These are phyloP conservation scores for Verticillium albo-atrum DNA, from an alignment of 2,329 filamentous ascomycete genomes.

Conservation along the genomic window DNA sequence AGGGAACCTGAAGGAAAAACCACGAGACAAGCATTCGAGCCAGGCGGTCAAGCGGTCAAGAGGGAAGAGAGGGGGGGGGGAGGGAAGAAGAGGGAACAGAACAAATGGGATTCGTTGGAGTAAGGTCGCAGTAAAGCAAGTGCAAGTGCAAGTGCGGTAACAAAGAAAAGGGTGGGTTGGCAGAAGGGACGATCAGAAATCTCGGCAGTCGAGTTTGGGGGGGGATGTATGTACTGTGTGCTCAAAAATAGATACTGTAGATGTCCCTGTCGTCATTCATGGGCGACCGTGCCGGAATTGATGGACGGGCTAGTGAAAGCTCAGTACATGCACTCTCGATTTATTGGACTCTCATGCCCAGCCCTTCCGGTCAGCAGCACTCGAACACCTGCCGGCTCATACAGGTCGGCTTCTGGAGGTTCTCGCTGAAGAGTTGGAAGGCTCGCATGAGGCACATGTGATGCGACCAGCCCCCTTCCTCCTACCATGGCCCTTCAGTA, in stretches of 20 bases:
- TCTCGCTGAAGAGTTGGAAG: too few species aligned
- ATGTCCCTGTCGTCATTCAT: background rate
- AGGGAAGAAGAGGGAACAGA: conserved; percentile 8
- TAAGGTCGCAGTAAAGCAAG: conserved; percentile 9
- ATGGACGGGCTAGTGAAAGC: background rate
- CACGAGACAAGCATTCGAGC: background rate
- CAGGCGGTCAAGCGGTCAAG: conserved; percentile 1
- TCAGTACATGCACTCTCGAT: background rate
- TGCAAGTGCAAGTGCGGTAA: conserved; percentile 5
- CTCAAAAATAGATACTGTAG: background rate
- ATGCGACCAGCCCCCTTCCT: too few species aligned
- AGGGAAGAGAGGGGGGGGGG: conserved; percentile 1
- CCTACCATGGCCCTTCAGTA: too few species aligned
- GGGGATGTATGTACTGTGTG: background rate
- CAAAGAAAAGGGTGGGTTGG: conserved; percentile 1
- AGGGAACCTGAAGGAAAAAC: conserved; percentile 2
- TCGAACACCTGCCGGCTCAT: too few species aligned
- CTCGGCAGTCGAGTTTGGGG: background rate
- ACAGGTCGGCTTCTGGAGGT: too few species aligned
- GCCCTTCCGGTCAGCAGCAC: too few species aligned
- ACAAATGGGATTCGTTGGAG: conserved; percentile 1
- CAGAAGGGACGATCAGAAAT: conserved; percentile 1
- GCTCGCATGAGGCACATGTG: too few species aligned
- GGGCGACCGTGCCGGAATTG: background rate
- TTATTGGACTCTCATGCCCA: background rate